Evolutionary conservation across 2,329 filamentous ascomycete species (phyloP).

Genomic region (Penicillium janthinellum): DNA sequence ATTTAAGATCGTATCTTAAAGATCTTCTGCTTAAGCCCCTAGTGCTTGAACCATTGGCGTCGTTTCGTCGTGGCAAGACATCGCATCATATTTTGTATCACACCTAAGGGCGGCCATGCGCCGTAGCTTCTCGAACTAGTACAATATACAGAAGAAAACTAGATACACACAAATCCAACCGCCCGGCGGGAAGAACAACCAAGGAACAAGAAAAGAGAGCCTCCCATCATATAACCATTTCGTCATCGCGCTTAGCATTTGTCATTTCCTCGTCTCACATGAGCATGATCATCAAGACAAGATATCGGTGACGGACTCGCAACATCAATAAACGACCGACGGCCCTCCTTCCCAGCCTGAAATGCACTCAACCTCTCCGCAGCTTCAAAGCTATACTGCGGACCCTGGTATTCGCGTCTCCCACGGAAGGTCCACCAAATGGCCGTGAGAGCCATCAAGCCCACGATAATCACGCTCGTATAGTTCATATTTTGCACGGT

Average conservation of each 20-base stretch:
- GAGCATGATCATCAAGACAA: slow-evolving; percentile 1
- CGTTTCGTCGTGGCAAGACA: not conserved
- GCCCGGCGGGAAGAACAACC: not conserved
- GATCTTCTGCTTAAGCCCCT: too few species aligned
- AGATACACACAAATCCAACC: not conserved
- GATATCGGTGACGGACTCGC: slow-evolving; percentile 1
- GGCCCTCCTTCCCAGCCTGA: slow-evolving; percentile 20
- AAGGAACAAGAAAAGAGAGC: not conserved
- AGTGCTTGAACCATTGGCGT: too few species aligned
- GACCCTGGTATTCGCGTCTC: slow-evolving; percentile 36
- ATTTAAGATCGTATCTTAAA: too few species aligned
- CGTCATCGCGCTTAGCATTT: not conserved
- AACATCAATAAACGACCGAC: slow-evolving; percentile 20
- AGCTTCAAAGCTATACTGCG: slow-evolving; percentile 52
- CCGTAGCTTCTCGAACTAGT: not conserved
- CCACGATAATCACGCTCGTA: slow-evolving; percentile 42
- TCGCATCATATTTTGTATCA: too few species aligned
- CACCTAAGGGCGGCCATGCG: not conserved
- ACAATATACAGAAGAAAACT: not conserved
- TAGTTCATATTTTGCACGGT: slow-evolving; percentile 57
- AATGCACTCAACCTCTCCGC: slow-evolving; percentile 56
- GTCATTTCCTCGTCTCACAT: slow-evolving; percentile 8
- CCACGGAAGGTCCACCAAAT: slow-evolving; percentile 39
- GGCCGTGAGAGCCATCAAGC: slow-evolving; percentile 36
- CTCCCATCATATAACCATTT: not conserved